Base-by-base conservation (phyloP, 2,329 filamentous ascomycete genomes). In the Bipolaris gigantea region DNA sequence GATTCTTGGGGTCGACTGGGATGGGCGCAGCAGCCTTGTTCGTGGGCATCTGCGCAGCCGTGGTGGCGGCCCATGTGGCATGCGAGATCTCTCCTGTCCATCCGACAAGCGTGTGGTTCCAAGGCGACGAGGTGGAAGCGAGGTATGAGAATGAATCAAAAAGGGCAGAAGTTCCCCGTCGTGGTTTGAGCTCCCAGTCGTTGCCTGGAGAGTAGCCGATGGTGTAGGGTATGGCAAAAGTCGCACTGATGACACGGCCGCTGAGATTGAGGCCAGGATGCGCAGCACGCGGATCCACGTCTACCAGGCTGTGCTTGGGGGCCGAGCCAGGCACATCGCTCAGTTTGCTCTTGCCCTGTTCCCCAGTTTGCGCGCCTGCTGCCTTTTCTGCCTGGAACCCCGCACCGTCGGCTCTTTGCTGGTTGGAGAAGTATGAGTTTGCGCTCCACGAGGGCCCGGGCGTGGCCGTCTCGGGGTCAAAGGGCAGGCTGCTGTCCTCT, bases 111-210 rank as follows among this genome's bases (percentile, higher is more conserved):
- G 88, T 94, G 77, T 97, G 93, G 66, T 92, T 90, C 92, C 92
- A 97, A 18, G 88, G 86, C 2, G 88, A 87, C 39, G 89, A 83
- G 51, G 88, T 81, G n/a, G 92, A 95, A 3, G 92, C 90, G 40
- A 97, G 85, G 75, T 95, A 88, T 51, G 88, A 85, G 69, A 97
- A 92, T 9, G 92, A 92, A 73, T 97, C 92, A 76, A 95, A 95
- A 32, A 97, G 83, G 15, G 93, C 92, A 11, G 93, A 97, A 54
- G 92, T 93, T 50, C 93, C 93, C 56, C 89, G 88, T 23, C 92
- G 89, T 56, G 86, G 80, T 64, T 85, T 85, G 50, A 97, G 78
- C 70, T 89, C 85, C 84, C 84, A 87, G 57, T 84, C 79, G 19
- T 77, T 77, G 15, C 80, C 79, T 19, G 78, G 71, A 32, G 78